phyloP scores from a whole-genome alignment of 2,329 filamentous ascomycete species.

The Sphaceloma murrayae region DNA sequence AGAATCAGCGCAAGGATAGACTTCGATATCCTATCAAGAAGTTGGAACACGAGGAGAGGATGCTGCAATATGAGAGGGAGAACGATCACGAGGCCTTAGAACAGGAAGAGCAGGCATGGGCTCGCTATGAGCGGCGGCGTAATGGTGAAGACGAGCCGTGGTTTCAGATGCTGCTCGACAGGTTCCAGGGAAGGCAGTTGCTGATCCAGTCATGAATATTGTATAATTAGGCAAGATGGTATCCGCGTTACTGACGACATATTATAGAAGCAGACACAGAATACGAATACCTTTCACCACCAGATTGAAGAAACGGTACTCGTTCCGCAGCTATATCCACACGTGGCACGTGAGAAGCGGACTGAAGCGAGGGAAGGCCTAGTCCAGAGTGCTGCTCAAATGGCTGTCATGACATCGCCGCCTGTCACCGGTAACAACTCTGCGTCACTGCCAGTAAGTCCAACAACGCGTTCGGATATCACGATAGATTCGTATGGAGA shows the following conservation, averaged over 20 bases:
- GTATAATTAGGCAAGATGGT: neutral
- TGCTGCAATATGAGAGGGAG: conserved; percentile 1
- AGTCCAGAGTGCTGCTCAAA: too few relatives aligned
- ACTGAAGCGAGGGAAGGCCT: too few relatives aligned
- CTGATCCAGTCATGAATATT: neutral
- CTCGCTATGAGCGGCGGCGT: conserved; percentile 8
- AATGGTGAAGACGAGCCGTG: conserved; percentile 1
- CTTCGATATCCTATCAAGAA: conserved; percentile 4
- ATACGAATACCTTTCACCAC: too few relatives aligned
- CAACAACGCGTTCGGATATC: too few relatives aligned
- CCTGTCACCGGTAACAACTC: too few relatives aligned
- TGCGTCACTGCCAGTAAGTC: too few relatives aligned
- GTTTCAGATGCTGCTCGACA: neutral
- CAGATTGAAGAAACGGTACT: too few relatives aligned
- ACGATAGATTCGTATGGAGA: too few relatives aligned
- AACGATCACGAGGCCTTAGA: neutral
- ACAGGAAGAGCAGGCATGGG: conserved; percentile 10
- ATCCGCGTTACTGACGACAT: too few relatives aligned
- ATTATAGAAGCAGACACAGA: neutral
- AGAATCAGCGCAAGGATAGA: conserved; percentile 11
- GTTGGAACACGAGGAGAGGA: conserved; percentile 9
- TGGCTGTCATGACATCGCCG: too few relatives aligned
- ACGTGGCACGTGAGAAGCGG: too few relatives aligned
- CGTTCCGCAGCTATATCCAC: too few relatives aligned
- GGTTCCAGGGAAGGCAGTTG: neutral